These are phyloP conservation scores for Leucocoprinus birnbaumii DNA, from an alignment of 768 basidiomycete genomes.

Conservation along the genomic window DNA sequence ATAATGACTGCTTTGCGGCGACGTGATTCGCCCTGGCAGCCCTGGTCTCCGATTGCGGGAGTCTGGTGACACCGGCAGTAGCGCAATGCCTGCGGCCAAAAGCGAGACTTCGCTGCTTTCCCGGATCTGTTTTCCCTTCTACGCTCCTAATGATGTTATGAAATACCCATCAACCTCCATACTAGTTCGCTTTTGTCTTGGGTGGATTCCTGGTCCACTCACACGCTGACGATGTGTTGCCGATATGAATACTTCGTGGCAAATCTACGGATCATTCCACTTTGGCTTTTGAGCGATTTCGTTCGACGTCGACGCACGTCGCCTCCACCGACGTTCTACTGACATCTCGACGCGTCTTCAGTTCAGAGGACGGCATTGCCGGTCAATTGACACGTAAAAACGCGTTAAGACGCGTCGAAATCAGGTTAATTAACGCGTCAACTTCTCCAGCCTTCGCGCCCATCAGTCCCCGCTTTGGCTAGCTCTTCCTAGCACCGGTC, in stretches of 20 bases:
- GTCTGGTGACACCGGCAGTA: background rate
- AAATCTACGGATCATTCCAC: slow-evolving; percentile 31
- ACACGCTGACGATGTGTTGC: background rate
- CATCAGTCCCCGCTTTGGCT: background rate
- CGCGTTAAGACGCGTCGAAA: slow-evolving; percentile 47
- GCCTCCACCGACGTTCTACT: slow-evolving; percentile 12
- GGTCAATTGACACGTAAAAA: slow-evolving; percentile 28
- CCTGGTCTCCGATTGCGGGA: slow-evolving; percentile 13
- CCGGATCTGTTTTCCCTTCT: slow-evolving; percentile 3
- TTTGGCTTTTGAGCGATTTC: slow-evolving; percentile 21
- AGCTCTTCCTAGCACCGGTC: background rate
- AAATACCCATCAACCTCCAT: background rate
- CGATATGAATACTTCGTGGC: slow-evolving; percentile 20
- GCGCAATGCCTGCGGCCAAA: background rate
- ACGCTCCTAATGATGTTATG: slow-evolving; percentile 4
- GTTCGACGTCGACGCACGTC: slow-evolving; percentile 17
- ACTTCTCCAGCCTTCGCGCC: background rate
- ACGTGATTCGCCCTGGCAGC: background rate
- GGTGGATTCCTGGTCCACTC: background rate
- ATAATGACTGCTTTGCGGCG: background rate
- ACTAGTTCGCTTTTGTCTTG: background rate
- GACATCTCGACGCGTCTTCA: slow-evolving; percentile 17
- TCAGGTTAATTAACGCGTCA: slow-evolving; percentile 24
- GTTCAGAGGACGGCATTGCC: background rate
- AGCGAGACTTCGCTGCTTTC: background rate